Conservation (phyloP, 2,329 filamentous ascomycete genomes). For the Aspergillus sp. region DNA sequence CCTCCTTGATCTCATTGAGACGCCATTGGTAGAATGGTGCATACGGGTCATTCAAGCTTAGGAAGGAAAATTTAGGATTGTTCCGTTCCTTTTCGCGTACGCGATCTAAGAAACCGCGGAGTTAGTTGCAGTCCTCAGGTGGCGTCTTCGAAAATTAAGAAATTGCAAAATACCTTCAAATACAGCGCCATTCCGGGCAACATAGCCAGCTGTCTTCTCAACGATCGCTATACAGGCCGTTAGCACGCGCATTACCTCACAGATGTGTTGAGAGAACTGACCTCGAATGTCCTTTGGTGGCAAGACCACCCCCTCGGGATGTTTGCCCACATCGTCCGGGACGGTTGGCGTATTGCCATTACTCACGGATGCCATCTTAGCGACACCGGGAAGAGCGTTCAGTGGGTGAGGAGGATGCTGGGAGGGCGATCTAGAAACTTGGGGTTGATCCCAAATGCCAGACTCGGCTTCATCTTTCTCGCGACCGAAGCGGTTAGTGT, state of each 20-base stretch:
- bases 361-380: slow-evolving; percentile 40
- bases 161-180: slow-evolving; percentile 59
- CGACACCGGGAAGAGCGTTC: slow-evolving; percentile 1
- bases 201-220: slow-evolving; percentile 93
- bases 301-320: slow-evolving; percentile 79
- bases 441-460: neutral
- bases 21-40: slow-evolving; percentile 89
- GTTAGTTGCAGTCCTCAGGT: neutral
- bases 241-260: slow-evolving; percentile 17
- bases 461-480: slow-evolving; percentile 1
- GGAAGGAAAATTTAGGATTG: slow-evolving; percentile 90
- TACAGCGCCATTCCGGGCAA: slow-evolving; percentile 64
- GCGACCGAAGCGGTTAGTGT: neutral
- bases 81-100: slow-evolving; percentile 80
- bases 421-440: neutral
- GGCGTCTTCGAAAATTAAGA: neutral
- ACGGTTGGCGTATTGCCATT: slow-evolving; percentile 41
- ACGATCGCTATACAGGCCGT: slow-evolving; percentile 58
- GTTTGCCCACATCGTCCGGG: slow-evolving; percentile 66
- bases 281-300: slow-evolving; percentile 81
- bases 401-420: neutral
- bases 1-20: slow-evolving; percentile 78
- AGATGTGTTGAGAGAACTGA: slow-evolving; percentile 21
- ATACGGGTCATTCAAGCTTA: slow-evolving; percentile 78
- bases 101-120: slow-evolving; percentile 53